A percentile compares a stretch with the other conserved stretches of the same genome.
phyloP scores from a whole-genome alignment of 1,139 yeast genomes.

The Kurtzmaniella natalensis region DNA sequence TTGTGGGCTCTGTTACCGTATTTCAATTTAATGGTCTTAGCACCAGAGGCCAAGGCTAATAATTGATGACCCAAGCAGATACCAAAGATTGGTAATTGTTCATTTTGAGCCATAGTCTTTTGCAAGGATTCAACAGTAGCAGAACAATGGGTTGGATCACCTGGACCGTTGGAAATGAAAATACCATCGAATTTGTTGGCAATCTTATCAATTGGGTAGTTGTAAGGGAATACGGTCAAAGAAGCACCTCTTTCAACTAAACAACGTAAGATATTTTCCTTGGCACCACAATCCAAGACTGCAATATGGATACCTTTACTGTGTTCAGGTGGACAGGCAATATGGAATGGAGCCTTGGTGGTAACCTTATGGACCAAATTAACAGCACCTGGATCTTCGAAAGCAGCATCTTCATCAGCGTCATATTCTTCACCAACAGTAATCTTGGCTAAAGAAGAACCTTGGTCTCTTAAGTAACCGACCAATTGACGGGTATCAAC shows the following conservation, averaged over 20 bases:
- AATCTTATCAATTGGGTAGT: conserved; percentile 86
- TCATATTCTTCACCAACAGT: conserved; percentile 88
- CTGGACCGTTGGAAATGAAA: conserved; percentile 96
- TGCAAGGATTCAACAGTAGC: conserved; percentile 72
- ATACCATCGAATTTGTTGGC: conserved; percentile 93
- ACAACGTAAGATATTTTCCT: conserved; percentile 92
- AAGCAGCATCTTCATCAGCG: conserved; percentile 89
- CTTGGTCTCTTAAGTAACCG: conserved; percentile 88
- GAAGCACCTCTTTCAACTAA: conserved; percentile 93
- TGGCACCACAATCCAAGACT: conserved; percentile 95
- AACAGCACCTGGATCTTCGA: conserved; percentile 85
- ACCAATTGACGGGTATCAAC: conserved; percentile 96
- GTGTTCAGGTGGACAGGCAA: conserved; percentile 59
- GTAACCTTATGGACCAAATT: conserved; percentile 92
- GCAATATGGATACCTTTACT: conserved; percentile 73
- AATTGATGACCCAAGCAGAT: conserved; percentile 97
- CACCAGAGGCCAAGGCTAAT: conserved; percentile 91
- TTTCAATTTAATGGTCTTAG: conserved; percentile 85
- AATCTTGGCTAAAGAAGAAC: conserved; percentile 87
- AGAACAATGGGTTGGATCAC: conserved; percentile 94
- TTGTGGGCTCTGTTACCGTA: conserved; percentile 99
- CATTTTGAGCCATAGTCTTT: conserved; percentile 58
- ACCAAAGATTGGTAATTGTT: conserved; percentile 87
- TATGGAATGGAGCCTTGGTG: conserved; percentile 91
- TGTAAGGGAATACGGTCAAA: conserved; percentile 92